Percentiles rank a stretch among this genome's conserved stretches.
phyloP scores from a whole-genome alignment of 1,284 basidiomycete species.

The Papiliotrema terrestris region DNA sequence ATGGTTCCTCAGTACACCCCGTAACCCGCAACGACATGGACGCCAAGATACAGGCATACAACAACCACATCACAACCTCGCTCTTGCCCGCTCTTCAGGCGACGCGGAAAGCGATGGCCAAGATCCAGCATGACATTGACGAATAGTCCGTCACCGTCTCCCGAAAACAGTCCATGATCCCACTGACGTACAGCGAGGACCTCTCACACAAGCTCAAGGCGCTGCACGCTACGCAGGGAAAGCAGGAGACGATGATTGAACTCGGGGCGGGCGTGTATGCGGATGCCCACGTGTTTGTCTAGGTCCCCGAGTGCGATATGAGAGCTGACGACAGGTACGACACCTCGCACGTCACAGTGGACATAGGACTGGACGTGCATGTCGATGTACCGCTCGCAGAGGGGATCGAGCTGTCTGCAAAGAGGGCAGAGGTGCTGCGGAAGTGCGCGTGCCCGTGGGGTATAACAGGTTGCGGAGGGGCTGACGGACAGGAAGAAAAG shows the following conservation, averaged over 20 bases:
- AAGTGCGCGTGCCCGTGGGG: constrained; percentile 11
- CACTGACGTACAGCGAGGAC: constrained; percentile 10
- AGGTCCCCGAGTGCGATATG: neutral
- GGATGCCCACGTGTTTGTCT: constrained; percentile 27
- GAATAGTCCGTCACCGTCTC: constrained; percentile 23
- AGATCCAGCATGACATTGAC: constrained; percentile 19
- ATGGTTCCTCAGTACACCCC: too few species aligned
- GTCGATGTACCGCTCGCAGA: constrained; percentile 17
- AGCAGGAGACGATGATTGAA: constrained; percentile 23
- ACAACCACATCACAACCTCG: constrained; percentile 9
- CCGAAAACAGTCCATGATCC: neutral
- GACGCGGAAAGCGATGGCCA: constrained; percentile 12
- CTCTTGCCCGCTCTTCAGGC: constrained; percentile 16
- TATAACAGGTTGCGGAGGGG: neutral
- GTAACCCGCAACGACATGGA: too few species aligned
- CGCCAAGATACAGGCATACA: constrained; percentile 5
- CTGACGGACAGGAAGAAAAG: neutral
- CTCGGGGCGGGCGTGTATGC: constrained; percentile 36
- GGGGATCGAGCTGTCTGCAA: constrained; percentile 7
- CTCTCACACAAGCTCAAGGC: constrained; percentile 14
- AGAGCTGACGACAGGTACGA: neutral
- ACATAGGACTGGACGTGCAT: constrained; percentile 22
- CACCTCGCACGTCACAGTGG: neutral
- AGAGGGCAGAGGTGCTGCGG: constrained; percentile 21
- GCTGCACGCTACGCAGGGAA: constrained; percentile 1